Base-by-base conservation (phyloP, 139 green algal genomes). In the Chlorella sp. region DNA sequence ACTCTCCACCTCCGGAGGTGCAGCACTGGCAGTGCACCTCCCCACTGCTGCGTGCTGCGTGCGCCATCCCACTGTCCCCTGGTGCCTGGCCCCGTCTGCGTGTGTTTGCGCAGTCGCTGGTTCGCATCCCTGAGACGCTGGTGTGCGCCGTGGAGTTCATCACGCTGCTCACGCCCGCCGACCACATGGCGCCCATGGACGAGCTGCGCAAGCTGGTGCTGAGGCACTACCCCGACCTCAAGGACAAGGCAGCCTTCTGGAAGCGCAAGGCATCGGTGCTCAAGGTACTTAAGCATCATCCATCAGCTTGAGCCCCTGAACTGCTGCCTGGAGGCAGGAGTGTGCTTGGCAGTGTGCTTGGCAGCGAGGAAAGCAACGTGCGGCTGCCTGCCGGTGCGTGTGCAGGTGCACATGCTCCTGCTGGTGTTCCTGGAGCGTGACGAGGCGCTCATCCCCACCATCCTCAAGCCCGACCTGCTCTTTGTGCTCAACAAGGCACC, bases 101-200 rank as follows among this genome's bases (percentile, higher is more conserved):
- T n/a, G n/a, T n/a, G n/a, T n/a, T n/a, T n/a, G 42, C 42, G 17
- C 88, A 96, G 88, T 82, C 82, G 0, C 76, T 97, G 65, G 80
- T 81, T 3, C 85, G 85, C 35, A 89, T 97, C 31, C 87, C 83
- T 24, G 92, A 97, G 62, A 97, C 91, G 2, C 83, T 97, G 33
- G 82, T 94, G 31, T 86, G 80, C 31, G 90, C 92, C n/a, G 87
- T 90, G 76, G 92, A 97, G 83, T 96, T 96, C 79, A 91, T 96
- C 62, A 78, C 51, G 5, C 31, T 83, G 60, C 70, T 63, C 62
- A 86, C 75, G 6, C 78, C 71, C 27, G 49, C 62, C 5, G 65
- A 84, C 33, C 85, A 91, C 64, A 76, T 70, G 10, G 35, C 66
- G 1, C 79, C 62, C 1, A 62, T 95, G 50, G 87, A 93, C 32